phyloP scores from a whole-genome alignment of 352 stramenopile genomes.

The Globisporangium megalacanthum region DNA sequence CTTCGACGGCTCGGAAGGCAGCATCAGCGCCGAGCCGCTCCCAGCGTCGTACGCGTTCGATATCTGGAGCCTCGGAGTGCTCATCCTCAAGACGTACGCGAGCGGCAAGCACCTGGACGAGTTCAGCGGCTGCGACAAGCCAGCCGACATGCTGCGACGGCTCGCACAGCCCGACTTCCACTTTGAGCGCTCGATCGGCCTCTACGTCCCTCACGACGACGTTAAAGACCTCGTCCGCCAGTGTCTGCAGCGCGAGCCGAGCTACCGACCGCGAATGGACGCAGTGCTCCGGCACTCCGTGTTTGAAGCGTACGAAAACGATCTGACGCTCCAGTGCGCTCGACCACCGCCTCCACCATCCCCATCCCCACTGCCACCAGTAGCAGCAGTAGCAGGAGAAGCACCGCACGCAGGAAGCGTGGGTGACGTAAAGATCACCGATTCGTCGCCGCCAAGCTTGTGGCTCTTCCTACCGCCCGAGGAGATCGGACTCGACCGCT shows the following conservation, averaged over 20 bases:
- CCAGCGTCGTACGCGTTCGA: slow-evolving; percentile 33
- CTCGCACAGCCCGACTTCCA: slow-evolving; percentile 20
- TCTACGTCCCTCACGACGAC: slow-evolving; percentile 39
- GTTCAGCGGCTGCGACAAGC: slow-evolving; percentile 27
- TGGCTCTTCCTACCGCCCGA: slow-evolving; percentile 57
- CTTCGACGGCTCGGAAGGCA: slow-evolving; percentile 12
- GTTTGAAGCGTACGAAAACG: slow-evolving; percentile 26
- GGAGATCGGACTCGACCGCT: slow-evolving; percentile 28
- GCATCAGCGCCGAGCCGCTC: slow-evolving; percentile 6
- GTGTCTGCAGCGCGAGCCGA: slow-evolving; percentile 33
- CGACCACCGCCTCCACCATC: too few species aligned
- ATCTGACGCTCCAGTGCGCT: slow-evolving; percentile 4
- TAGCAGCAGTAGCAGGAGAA: not conserved
- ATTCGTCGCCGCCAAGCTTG: slow-evolving; percentile 42
- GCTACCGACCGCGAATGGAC: slow-evolving; percentile 32
- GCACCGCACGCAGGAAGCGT: not conserved
- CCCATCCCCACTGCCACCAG: not conserved
- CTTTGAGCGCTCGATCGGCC: slow-evolving; percentile 44
- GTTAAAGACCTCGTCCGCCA: slow-evolving; percentile 34
- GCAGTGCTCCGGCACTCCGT: slow-evolving; percentile 30
- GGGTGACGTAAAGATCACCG: slow-evolving; percentile 5
- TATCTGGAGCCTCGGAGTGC: slow-evolving; percentile 53
- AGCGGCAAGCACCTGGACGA: slow-evolving; percentile 38
- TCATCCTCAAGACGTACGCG: slow-evolving; percentile 54
- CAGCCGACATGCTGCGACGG: slow-evolving; percentile 29